Conservation (phyloP, 2,329 filamentous ascomycete genomes). For the Pseudocercospora crystallina region DNA sequence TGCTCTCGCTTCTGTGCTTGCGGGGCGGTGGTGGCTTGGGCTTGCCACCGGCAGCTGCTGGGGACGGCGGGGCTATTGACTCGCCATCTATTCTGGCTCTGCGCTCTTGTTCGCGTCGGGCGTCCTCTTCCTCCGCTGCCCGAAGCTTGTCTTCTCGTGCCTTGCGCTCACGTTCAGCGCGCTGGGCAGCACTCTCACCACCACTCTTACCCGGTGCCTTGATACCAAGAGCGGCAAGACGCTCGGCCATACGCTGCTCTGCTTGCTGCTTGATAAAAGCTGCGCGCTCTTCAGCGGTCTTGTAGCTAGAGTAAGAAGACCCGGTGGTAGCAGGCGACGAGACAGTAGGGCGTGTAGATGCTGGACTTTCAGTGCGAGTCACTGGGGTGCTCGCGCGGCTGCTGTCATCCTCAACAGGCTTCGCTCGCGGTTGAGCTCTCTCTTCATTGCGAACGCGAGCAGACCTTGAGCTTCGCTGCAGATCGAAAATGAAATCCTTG, state of each 20-base stretch:
- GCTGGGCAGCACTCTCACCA: constrained; percentile 78
- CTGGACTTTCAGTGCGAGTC: constrained; percentile 34
- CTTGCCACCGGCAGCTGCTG: constrained; percentile 43
- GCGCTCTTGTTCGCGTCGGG: constrained; percentile 80
- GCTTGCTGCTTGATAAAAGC: constrained; percentile 97
- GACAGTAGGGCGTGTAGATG: constrained; percentile 25
- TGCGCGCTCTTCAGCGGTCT: constrained; percentile 88
- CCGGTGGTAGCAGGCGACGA: constrained; percentile 51
- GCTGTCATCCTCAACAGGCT: constrained; percentile 28
- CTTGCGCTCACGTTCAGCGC: constrained; percentile 80
- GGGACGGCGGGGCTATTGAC: constrained; percentile 60
- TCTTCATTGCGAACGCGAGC: constrained; percentile 67
- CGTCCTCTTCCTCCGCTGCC: constrained; percentile 92
- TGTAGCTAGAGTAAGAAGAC: constrained; percentile 77
- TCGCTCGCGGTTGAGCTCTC: constrained; percentile 26
- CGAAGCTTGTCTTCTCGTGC: constrained; percentile 84
- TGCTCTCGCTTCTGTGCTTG: constrained; percentile 61
- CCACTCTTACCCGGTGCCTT: constrained; percentile 72
- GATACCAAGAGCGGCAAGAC: constrained; percentile 88
- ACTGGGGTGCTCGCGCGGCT: constrained; percentile 29
- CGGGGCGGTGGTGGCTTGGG: constrained; percentile 63
- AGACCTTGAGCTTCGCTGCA: constrained; percentile 81
- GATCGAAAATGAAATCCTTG: constrained; percentile 95
- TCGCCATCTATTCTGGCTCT: constrained; percentile 81
- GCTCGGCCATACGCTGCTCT: constrained; percentile 93